phyloP scores from a whole-genome alignment of 2,329 filamentous ascomycete genomes.

The Cercospora citrullina region DNA sequence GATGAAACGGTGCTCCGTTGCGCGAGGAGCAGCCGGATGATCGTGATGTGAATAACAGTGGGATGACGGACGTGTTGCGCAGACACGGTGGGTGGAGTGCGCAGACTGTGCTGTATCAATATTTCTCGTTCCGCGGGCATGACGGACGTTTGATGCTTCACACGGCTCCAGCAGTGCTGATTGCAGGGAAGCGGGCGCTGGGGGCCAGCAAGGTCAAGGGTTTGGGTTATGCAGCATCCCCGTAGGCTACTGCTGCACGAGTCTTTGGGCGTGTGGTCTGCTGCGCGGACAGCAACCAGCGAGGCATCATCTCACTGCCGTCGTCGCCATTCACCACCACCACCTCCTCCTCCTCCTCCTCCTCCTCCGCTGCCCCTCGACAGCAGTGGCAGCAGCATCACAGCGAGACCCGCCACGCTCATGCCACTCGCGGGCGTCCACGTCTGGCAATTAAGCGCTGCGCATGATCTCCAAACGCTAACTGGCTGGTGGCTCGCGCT shows the following conservation, averaged over 20 bases:
- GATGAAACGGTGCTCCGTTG: background rate
- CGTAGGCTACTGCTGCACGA: background rate
- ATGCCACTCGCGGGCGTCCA: background rate
- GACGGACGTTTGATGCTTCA: background rate
- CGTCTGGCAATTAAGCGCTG: constrained; percentile 2
- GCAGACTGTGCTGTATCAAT: background rate
- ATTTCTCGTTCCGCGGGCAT: background rate
- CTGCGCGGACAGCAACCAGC: background rate
- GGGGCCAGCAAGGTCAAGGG: background rate
- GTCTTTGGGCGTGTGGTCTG: background rate
- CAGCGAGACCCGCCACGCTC: background rate
- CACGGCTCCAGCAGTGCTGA: background rate
- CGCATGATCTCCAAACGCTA: constrained; percentile 9
- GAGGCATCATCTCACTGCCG: background rate
- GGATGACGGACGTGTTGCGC: background rate
- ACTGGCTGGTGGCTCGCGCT: background rate
- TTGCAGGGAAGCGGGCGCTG: background rate
- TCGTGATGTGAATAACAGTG: background rate
- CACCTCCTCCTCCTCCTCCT: background rate
- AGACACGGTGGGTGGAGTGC: background rate
- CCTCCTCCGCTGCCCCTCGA: too few relatives aligned
- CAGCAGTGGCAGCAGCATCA: too few relatives aligned
- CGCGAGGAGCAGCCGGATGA: background rate
- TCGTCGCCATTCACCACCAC: background rate
- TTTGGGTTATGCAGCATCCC: background rate